Conservation (phyloP, 2,329 filamentous ascomycete species). For the Pseudogymnoascus sp. region DNA sequence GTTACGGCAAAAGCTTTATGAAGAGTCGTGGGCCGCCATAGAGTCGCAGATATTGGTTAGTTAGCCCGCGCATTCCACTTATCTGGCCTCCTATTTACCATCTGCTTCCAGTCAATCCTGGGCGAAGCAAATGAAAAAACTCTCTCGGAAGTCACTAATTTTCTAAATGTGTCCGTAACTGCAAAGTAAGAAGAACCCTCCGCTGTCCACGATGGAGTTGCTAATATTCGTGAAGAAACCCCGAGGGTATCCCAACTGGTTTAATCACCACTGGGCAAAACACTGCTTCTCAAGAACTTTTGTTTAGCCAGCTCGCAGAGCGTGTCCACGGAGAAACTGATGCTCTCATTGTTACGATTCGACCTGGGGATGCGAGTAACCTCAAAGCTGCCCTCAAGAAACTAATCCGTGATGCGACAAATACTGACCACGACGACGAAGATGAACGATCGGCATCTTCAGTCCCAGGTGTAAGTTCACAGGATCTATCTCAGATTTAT, state of each 20-base stretch:
- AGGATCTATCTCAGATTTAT: neutral
- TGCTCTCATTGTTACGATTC: slow-evolving; percentile 56
- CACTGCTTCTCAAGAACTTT: slow-evolving; percentile 63
- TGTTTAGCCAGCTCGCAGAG: slow-evolving; percentile 64
- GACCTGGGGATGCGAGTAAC: slow-evolving; percentile 64
- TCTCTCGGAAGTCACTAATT: slow-evolving; percentile 48
- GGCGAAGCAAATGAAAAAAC: slow-evolving; percentile 54
- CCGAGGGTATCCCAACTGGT: slow-evolving; percentile 51
- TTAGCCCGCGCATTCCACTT: slow-evolving; percentile 32
- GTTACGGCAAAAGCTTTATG: slow-evolving; percentile 52
- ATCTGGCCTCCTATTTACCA: slow-evolving; percentile 20
- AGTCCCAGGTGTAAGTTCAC: slow-evolving; percentile 39
- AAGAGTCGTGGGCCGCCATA: slow-evolving; percentile 55
- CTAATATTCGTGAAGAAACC: neutral
- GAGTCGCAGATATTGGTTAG: slow-evolving; percentile 47
- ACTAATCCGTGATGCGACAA: slow-evolving; percentile 60
- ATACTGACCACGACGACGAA: slow-evolving; percentile 47
- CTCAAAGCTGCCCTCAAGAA: slow-evolving; percentile 65
- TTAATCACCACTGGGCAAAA: slow-evolving; percentile 74
- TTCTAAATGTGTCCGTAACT: slow-evolving; percentile 37
- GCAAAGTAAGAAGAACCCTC: slow-evolving; percentile 20
- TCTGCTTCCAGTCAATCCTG: slow-evolving; percentile 42
- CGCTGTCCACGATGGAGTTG: neutral
- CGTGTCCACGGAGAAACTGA: slow-evolving; percentile 39
- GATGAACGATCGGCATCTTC: slow-evolving; percentile 36